Evolutionary conservation across 192 early-diverging fungal genomes (phyloP), one percentile per base, ranked within the genome.

Genomic region (Linderina pennispora): DNA sequence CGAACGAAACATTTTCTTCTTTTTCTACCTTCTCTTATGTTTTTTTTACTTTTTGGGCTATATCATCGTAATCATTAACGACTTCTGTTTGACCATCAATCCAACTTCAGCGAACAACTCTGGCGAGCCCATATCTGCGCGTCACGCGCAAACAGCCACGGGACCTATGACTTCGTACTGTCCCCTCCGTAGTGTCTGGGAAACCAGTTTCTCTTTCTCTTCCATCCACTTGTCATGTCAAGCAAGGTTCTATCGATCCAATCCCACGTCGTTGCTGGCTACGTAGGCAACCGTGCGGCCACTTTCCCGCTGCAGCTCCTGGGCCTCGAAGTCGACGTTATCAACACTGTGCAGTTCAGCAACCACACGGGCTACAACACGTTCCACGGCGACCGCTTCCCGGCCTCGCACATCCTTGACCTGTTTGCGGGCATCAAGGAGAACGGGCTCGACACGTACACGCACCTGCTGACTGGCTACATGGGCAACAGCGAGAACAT

Each of bases 321-420:
- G 0, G 91, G 90, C 14, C 91, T 81, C 61, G 87, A 97, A 46
- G 94, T 97, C 13, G 91, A 94, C 55, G 85, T 90, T 2, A 67
- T 94, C 36, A 93, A 93, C 76, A 89, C 92, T 1, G 91, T 97
- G 18, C 89, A 89, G 58, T 86, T 97, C 55, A 90, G 89, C 41
- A 97, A 97, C 64, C 94, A 97, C 67, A 89, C 85, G 7, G 89
- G 88, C 3, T 95, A 91, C 59, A 83, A 85, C 37, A 68, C 47
- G 0, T 84, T 84, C 53, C 84, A 68, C 7, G 94, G 94, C 5
- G 60, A 80, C 42, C 77, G 81, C 34, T 72, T 85, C 31, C 65
- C 77, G 5, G 80, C 79, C 1, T 53, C 68, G 2, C 77, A 89
- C 16, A 50, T 94, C n/a, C 56, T 75, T 14, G 75, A 80, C 17